phyloP scores from a whole-genome alignment of 768 basidiomycete genomes.

The Kwoniella dejecticola region DNA sequence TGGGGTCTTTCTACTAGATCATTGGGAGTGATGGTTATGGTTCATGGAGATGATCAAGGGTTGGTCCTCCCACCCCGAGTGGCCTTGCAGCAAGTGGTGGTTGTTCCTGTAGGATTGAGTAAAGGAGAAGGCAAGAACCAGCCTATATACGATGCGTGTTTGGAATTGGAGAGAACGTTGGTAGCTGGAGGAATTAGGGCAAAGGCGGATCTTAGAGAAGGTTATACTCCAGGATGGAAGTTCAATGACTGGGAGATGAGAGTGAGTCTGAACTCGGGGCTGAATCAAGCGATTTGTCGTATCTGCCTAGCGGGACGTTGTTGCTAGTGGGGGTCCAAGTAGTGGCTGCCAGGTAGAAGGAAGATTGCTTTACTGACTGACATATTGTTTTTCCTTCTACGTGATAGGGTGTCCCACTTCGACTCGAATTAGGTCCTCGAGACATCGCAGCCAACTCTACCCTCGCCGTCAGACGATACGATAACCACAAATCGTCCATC shows the following conservation, averaged over 20 bases:
- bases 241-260: conserved; percentile 99
- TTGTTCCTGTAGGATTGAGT: conserved; percentile 94
- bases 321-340: too few species aligned
- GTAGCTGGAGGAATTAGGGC: conserved; percentile 75
- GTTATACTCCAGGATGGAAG: conserved; percentile 97
- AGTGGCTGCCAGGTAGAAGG: too few species aligned
- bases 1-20: conserved; percentile 97
- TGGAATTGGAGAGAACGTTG: conserved; percentile 72
- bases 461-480: conserved; percentile 84
- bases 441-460: conserved; percentile 73
- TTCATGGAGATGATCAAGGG: conserved; percentile 96
- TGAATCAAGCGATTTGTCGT: too few species aligned
- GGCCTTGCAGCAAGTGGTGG: conserved; percentile 83
- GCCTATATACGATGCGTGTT: conserved; percentile 74
- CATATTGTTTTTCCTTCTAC: too few species aligned
- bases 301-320: too few species aligned
- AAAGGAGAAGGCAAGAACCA: conserved; percentile 58
- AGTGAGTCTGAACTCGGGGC: too few species aligned
- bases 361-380: too few species aligned
- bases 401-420: conserved; percentile 95
- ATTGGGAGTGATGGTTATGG: conserved; percentile 99
- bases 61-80: conserved; percentile 96
- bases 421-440: conserved; percentile 93
- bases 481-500: conserved; percentile 65
- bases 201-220: conserved; percentile 88